Conservation (phyloP, 2,329 filamentous ascomycete species). For the Pestalotiopsis fici region DNA sequence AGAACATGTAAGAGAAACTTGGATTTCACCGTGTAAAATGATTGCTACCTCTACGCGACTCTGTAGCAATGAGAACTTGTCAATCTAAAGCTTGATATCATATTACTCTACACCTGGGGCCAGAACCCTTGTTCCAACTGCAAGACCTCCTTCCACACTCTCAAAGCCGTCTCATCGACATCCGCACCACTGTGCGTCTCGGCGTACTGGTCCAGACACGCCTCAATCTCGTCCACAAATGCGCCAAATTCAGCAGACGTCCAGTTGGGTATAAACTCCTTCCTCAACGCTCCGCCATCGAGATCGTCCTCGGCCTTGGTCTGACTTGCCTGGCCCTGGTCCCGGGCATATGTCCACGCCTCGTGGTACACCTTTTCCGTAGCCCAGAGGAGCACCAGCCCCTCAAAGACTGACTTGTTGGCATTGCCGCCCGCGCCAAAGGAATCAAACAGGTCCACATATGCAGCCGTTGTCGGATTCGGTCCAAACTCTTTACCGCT, state of each 20-base stretch:
- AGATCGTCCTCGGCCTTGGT: constrained; percentile 42
- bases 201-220: constrained; percentile 30
- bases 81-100: not conserved
- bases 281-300: constrained; percentile 65
- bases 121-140: constrained; percentile 61
- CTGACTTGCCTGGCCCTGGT: constrained; percentile 28
- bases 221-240: constrained; percentile 39
- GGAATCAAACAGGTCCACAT: constrained; percentile 29
- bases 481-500: constrained; percentile 25
- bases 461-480: constrained; percentile 22
- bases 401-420: constrained; percentile 53
- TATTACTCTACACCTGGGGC: constrained; percentile 38
- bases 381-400: constrained; percentile 74
- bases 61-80: not conserved
- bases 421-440: constrained; percentile 17
- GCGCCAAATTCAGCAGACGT: constrained; percentile 60
- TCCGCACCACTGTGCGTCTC: constrained; percentile 21
- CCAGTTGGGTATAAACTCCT: constrained; percentile 71
- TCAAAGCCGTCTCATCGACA: constrained; percentile 37
- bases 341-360: constrained; percentile 56
- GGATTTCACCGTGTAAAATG: too few species aligned
- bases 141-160: constrained; percentile 51
- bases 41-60: too few species aligned
- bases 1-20: too few species aligned
- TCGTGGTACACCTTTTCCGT: constrained; percentile 68